These are phyloP conservation scores for Trypethelium eluteriae DNA, from an alignment of 495 filamentous ascomycete species.

Conservation along the genomic window DNA sequence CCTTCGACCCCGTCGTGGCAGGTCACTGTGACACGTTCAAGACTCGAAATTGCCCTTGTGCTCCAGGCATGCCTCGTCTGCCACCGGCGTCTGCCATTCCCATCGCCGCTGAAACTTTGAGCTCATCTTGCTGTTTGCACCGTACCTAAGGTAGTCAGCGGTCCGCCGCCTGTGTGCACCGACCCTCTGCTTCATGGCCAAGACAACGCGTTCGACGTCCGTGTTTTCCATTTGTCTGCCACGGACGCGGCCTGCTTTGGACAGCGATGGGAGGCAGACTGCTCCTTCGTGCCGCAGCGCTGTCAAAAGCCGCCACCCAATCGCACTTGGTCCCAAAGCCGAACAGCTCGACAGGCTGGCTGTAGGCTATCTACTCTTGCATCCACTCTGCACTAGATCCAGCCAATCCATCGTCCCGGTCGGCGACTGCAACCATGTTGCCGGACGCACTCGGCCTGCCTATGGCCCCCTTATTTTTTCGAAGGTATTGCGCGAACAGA, in stretches of 20 bases:
- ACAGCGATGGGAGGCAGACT: background rate
- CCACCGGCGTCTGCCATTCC: background rate
- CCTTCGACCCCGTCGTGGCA: background rate
- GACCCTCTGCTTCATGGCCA: background rate
- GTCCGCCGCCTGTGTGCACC: background rate
- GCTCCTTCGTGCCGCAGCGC: constrained; percentile 11
- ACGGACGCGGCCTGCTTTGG: background rate
- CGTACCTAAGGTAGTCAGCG: background rate
- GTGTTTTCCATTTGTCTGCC: constrained; percentile 7
- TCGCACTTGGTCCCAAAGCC: constrained; percentile 1
- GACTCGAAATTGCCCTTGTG: background rate
- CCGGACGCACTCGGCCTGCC: constrained; percentile 1
- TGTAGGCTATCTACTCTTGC: constrained; percentile 6
- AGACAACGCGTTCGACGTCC: background rate
- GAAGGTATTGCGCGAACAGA: constrained; percentile 2
- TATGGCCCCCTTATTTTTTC: background rate
- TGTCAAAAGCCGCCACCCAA: constrained; percentile 1
- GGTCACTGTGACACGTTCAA: constrained; percentile 4
- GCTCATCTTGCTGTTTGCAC: too few species aligned
- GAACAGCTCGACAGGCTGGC: background rate
- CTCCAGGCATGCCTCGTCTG: background rate
- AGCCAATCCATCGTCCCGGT: background rate
- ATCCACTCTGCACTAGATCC: constrained; percentile 9
- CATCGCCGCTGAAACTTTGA: background rate
- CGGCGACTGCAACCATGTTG: constrained; percentile 5